Evolutionary conservation across 345 rosid genomes (phyloP), one percentile per base, ranked within the genome.

Genomic region (Hirschfeldia incana): DNA sequence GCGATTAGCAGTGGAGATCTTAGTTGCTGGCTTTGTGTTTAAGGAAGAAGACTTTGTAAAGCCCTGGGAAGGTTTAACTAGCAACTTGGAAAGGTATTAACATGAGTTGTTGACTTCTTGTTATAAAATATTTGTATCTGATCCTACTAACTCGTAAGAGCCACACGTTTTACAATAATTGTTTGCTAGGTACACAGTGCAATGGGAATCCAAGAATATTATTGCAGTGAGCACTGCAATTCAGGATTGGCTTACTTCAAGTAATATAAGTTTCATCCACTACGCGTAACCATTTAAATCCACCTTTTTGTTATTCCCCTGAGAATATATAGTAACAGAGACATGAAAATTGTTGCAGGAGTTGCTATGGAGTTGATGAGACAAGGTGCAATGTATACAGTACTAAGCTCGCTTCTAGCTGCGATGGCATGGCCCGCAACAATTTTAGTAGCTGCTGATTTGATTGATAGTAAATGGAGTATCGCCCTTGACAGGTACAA

Each of bases 341-440:
- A 33, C 75, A 15, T 59, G 80, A 59, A 29, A 60, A 79, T 72
- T 83, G 62, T 76, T 70, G 62, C 82, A 94, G 98, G 91, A 55
- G 75, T 95, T 84, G 91, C 97, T 8, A 59, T 80, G 86, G 92
- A 83, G 84, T 81, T 95, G 84, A 93, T 93, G 99, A 93, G 78
- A 51, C 96, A 89, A 84, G 99, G 99, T 64, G 99, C 97, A 67
- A 91, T 93, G 99, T 68, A 91, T 90, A 95, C 97, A n/a, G 99
- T 93, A 21, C 78, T 91, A 75, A 87, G 90, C 85, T 64, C 97
- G 67, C 92, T 95, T 67, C 8, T 93, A 82, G 59, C 82, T 26
- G 99, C 99, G 61, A 51, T 51, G 57, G 57, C 57, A 51, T 51
- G 57, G 57, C 57, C 57, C 8, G 57, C 57, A 51, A 51, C 57